Evolutionary conservation across 2,329 filamentous ascomycete genomes (phyloP).

Genomic region (Parastagonospora avenae): DNA sequence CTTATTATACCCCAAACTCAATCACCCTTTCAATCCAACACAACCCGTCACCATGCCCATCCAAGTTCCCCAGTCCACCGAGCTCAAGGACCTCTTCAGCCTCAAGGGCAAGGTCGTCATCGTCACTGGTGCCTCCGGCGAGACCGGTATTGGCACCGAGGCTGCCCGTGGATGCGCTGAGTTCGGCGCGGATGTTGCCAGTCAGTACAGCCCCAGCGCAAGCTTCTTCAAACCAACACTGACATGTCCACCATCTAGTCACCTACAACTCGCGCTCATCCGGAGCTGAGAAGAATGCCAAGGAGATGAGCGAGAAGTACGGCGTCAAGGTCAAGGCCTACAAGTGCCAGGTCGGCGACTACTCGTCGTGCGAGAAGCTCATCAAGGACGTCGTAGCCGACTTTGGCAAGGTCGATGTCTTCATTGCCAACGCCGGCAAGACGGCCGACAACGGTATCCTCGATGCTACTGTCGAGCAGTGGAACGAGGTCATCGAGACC

Average conservation of each 20-base stretch:
- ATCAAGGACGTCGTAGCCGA: constrained; percentile 67
- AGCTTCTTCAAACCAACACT: no score
- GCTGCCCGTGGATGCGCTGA: constrained; percentile 69
- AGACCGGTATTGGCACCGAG: constrained; percentile 71
- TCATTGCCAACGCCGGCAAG: constrained; percentile 72
- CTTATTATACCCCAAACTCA: constrained; percentile 13
- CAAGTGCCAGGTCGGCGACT: constrained; percentile 66
- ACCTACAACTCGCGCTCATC: constrained; percentile 68
- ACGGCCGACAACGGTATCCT: constrained; percentile 72
- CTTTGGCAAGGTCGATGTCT: constrained; percentile 71
- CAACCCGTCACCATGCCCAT: constrained; percentile 50
- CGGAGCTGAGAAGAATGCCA: constrained; percentile 69
- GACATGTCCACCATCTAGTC: constrained; percentile 32
- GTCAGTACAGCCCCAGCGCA: no score
- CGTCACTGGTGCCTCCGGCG: constrained; percentile 61
- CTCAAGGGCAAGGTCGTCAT: constrained; percentile 61
- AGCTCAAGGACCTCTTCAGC: constrained; percentile 62
- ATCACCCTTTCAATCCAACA: constrained; percentile 5
- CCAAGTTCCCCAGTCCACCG: constrained; percentile 61
- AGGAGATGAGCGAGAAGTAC: constrained; percentile 64
- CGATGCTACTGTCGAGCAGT: constrained; percentile 72
- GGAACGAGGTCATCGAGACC: constrained; percentile 78
- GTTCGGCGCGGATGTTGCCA: constrained; percentile 67
- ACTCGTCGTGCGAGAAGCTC: constrained; percentile 61
- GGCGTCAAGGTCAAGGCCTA: constrained; percentile 71